Evolutionary conservation across 2,329 filamentous ascomycete species (phyloP).

Genomic region (Aureobasidium mangrovei): DNA sequence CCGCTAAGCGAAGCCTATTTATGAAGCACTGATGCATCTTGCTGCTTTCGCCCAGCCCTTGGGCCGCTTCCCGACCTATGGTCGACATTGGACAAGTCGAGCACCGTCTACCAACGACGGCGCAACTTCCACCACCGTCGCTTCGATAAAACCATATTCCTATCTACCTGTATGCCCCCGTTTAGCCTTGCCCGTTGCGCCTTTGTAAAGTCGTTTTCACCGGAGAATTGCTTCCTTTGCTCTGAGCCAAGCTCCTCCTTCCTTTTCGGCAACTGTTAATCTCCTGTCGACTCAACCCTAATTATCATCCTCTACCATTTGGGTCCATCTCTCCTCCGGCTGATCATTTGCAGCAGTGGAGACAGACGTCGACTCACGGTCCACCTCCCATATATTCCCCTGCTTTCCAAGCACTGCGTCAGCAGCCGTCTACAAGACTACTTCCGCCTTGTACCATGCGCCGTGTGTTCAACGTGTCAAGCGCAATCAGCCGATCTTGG

Average conservation of each 20-base stretch:
- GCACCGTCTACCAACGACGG: constrained; percentile 3
- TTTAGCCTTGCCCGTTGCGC: constrained; percentile 1
- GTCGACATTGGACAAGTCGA: not conserved
- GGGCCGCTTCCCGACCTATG: constrained; percentile 2
- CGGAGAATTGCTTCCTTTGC: constrained; percentile 3
- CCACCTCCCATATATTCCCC: not conserved
- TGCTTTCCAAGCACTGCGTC: constrained; percentile 8
- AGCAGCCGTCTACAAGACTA: constrained; percentile 1
- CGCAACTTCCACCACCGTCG: constrained; percentile 2
- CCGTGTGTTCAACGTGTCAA: constrained; percentile 1
- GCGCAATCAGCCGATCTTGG: not conserved
- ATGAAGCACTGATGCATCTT: not conserved
- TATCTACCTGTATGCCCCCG: not conserved
- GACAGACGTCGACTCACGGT: not conserved
- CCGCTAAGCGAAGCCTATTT: constrained; percentile 9
- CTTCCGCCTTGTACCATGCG: constrained; percentile 3
- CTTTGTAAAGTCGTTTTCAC: not conserved
- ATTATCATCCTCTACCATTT: constrained; percentile 3
- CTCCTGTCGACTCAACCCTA: constrained; percentile 8
- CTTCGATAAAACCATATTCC: not conserved
- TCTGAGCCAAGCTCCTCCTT: not conserved
- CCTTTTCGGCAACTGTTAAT: constrained; percentile 9
- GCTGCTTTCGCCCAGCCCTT: not conserved
- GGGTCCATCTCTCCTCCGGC: constrained; percentile 4
- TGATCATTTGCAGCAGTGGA: not conserved